These are phyloP conservation scores for Alnus rubra DNA, from an alignment of 306 rosid species.

Conservation along the genomic window DNA sequence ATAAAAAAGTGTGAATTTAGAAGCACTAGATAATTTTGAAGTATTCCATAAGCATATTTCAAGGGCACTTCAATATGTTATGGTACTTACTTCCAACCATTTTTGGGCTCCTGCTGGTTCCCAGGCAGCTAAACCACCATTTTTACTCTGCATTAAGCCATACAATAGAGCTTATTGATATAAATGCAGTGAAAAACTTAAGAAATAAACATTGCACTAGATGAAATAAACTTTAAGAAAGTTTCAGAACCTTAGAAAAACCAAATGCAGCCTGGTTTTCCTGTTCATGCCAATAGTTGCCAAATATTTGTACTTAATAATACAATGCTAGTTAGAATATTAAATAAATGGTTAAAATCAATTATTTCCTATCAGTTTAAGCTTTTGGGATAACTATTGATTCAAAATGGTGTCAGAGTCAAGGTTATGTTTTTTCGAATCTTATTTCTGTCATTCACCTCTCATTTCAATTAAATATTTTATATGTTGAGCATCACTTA, in stretches of 20 bases:
- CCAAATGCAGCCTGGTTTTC: background rate
- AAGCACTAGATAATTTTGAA: slow-evolving; percentile 31
- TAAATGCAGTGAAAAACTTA: background rate
- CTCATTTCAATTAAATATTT: too few species aligned
- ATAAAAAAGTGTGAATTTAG: background rate
- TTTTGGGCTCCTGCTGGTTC: slow-evolving; percentile 55
- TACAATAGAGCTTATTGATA: background rate
- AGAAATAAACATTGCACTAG: background rate
- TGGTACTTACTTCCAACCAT: slow-evolving; percentile 62
- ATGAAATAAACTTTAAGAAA: too few species aligned
- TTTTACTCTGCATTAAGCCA: slow-evolving; percentile 48
- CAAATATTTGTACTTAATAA: background rate
- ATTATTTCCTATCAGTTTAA: too few species aligned
- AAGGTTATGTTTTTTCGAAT: too few species aligned
- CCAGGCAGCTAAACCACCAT: slow-evolving; percentile 77
- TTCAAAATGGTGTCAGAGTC: too few species aligned
- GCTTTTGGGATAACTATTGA: too few species aligned
- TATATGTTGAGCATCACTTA: too few species aligned
- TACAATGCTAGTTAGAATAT: background rate
- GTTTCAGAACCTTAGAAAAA: too few species aligned
- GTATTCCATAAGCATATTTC: background rate
- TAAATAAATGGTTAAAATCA: too few species aligned
- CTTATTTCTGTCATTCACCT: too few species aligned
- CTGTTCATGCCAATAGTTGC: background rate
- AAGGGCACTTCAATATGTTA: background rate